phyloP scores from a whole-genome alignment of 192 early-diverging fungal species.

The Rhizoclosmatium globosum region DNA sequence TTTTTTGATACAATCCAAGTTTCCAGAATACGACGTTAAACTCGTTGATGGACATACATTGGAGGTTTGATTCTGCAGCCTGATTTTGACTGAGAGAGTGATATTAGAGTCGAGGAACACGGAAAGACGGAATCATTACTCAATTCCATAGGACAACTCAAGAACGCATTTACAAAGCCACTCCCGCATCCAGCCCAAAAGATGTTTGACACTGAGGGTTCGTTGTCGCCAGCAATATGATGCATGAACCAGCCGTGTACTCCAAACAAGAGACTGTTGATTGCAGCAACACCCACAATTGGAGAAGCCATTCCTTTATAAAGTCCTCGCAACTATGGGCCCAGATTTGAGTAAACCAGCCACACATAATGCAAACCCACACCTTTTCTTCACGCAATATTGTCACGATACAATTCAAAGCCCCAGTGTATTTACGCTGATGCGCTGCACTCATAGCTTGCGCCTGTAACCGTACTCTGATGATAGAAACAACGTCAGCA shows the following conservation, averaged over 20 bases:
- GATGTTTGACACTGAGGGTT: slow-evolving; percentile 39
- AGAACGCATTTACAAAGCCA: slow-evolving; percentile 56
- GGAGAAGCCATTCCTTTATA: slow-evolving; percentile 97
- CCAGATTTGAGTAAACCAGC: neutral
- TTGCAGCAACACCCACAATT: slow-evolving; percentile 82
- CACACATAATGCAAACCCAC: neutral
- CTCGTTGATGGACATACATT: neutral
- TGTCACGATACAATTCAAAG: slow-evolving; percentile 39
- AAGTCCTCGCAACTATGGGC: slow-evolving; percentile 64
- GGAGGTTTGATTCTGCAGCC: slow-evolving; percentile 53
- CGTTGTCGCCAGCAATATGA: slow-evolving; percentile 40
- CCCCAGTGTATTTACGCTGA: slow-evolving; percentile 33
- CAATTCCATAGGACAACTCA: slow-evolving; percentile 60
- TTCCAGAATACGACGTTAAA: slow-evolving; percentile 42
- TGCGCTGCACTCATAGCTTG: slow-evolving; percentile 33
- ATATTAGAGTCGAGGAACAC: neutral
- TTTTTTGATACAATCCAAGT: slow-evolving; percentile 51
- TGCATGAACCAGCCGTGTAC: slow-evolving; percentile 58
- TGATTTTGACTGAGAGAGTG: slow-evolving; percentile 49
- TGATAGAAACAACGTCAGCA: neutral
- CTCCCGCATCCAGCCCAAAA: slow-evolving; percentile 53
- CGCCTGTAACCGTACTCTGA: slow-evolving; percentile 53
- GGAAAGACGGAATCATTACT: slow-evolving; percentile 20
- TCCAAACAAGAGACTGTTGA: slow-evolving; percentile 54
- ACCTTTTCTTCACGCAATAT: slow-evolving; percentile 56